Conservation (phyloP, 371 early-diverging fungal genomes). For the Apophysomyces sp. region DNA sequence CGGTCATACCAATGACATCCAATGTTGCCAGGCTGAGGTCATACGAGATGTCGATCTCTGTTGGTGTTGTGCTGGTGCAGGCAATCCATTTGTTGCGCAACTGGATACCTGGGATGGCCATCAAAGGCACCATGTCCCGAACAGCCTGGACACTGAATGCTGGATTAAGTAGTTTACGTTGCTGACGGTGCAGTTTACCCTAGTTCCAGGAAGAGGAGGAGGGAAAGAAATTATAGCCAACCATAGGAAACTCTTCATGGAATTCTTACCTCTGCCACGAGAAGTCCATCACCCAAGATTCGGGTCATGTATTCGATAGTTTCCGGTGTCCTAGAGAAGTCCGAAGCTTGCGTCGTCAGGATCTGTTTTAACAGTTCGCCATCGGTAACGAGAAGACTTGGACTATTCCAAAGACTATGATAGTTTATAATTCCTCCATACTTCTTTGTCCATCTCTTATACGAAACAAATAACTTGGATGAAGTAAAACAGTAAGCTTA, state of each 20-base stretch:
- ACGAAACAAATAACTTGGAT: constrained; percentile 36
- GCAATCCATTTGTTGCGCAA: constrained; percentile 38
- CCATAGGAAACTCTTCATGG: neutral
- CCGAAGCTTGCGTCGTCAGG: constrained; percentile 47
- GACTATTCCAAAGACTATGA: constrained; percentile 43
- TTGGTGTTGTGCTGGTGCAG: neutral
- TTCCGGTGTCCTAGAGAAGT: constrained; percentile 45
- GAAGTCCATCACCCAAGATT: constrained; percentile 55
- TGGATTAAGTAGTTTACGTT: constrained; percentile 70
- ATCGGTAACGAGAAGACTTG: constrained; percentile 52
- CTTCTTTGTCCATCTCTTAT: constrained; percentile 47
- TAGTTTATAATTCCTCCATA: constrained; percentile 52
- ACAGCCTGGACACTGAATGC: constrained; percentile 55
- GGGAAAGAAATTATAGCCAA: neutral
- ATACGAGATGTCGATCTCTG: constrained; percentile 25
- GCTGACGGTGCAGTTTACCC: constrained; percentile 58
- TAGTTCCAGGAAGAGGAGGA: neutral
- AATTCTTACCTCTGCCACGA: constrained; percentile 53
- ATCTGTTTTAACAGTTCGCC: constrained; percentile 50
- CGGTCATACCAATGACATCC: constrained; percentile 47
- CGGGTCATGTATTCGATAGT: constrained; percentile 23
- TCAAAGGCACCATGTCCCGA: constrained; percentile 41
- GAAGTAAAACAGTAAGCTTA: neutral
- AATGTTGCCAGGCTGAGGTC: constrained; percentile 41
- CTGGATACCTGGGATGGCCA: constrained; percentile 30